Evolutionary conservation across 75 land plant species (phyloP), one percentile per base, ranked within the genome.

Genomic region (Picea glauca): DNA sequence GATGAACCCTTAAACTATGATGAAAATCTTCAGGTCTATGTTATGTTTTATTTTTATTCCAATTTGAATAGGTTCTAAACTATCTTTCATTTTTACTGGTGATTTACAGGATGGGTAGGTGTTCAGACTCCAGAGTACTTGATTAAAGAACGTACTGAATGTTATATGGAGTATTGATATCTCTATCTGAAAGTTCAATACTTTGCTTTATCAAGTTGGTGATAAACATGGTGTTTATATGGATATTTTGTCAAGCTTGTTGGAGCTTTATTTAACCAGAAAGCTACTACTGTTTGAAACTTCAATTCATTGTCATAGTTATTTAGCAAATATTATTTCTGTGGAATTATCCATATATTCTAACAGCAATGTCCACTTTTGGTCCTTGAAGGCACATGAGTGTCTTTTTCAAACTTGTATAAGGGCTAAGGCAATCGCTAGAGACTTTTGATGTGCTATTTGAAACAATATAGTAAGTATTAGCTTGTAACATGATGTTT

Each of bases 81-180:
- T 43, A 70, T 7, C 23, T 20, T 43, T 43, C 12, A 20, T 70
- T 70, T 70, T 46, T 43, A 21, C 73, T 70, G 73, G 54, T 70
- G 73, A 70, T 70, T 21, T 70, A 18, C 73, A 70, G 73, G 73
- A 70, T 70, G 73, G 73, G 73, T 70, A 70, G 73, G 73, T 70
- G 50, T 70, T 70, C 73, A 70, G 3, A 35, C 38, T 35, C 3
- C 38, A 40, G 33, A 9, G 43, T 54, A 70, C 3, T 40, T 46
- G 9, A 31, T 40, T 68, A 68, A n/a, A 70, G 54, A 70, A 46
- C 66, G 7, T 43, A 20, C 21, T 70, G 73, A 43, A 70, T 15
- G 40, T 17, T 68, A 43, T 38, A 70, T 70, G 73, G 73, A 70
- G 73, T 43, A 70, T 9, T 70, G 73, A 32, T 70, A 35, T 70